Evolutionary conservation across 148 eudicot species (phyloP).

Genomic region (Spergularia bocconei): DNA sequence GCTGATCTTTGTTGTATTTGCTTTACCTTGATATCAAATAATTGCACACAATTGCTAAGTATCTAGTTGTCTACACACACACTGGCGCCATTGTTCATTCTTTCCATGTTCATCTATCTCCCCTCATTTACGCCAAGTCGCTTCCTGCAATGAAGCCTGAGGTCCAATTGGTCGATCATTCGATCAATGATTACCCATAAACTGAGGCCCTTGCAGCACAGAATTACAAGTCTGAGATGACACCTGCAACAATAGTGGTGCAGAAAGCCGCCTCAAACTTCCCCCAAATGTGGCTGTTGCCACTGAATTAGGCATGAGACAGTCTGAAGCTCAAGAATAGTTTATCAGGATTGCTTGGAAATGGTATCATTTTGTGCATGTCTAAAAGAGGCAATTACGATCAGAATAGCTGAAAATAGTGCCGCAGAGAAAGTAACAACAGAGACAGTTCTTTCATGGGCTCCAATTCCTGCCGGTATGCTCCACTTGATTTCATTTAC

Average conservation of each 20-base stretch:
- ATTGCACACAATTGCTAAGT: too few species aligned
- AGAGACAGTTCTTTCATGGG: slow-evolving; percentile 56
- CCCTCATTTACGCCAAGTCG: too few species aligned
- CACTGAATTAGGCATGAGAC: background rate
- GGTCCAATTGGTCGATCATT: too few species aligned
- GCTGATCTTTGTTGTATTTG: too few species aligned
- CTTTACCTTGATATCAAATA: too few species aligned
- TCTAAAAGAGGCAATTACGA: slow-evolving; percentile 46
- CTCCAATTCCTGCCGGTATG: slow-evolving; percentile 63
- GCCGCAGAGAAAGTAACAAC: slow-evolving; percentile 66
- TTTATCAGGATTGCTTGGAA: slow-evolving; percentile 28
- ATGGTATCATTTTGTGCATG: slow-evolving; percentile 27
- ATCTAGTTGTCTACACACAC: too few species aligned
- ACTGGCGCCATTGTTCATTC: too few species aligned
- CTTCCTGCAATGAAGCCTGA: too few species aligned
- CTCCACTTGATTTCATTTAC: slow-evolving; percentile 44
- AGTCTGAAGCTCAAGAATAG: background rate
- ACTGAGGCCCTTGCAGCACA: background rate
- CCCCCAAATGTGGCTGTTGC: background rate
- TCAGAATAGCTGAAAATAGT: slow-evolving; percentile 43
- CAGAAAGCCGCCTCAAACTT: background rate
- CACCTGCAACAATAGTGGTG: background rate
- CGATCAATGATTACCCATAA: background rate
- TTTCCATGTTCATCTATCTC: too few species aligned
- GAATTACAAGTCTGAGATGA: background rate